Evolutionary conservation across 345 rosid genomes (phyloP).

Genomic region (Rhizophora mangle): DNA sequence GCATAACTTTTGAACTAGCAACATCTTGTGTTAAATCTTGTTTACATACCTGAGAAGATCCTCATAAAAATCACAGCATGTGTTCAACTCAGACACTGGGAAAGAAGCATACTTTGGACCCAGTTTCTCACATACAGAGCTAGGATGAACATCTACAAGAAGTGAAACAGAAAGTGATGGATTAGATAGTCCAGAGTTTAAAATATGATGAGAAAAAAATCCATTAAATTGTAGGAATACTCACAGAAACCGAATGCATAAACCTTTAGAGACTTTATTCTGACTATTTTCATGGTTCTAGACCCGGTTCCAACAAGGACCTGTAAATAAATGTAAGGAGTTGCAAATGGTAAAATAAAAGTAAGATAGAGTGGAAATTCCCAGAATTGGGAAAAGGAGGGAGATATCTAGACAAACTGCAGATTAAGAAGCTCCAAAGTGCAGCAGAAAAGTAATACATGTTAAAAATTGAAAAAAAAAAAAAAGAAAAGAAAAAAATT

Average conservation of each 20-base stretch:
- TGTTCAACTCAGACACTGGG: constrained; percentile 50
- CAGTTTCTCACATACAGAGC: constrained; percentile 73
- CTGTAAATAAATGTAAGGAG: constrained; percentile 31
- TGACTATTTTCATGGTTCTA: constrained; percentile 75
- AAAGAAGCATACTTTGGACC: constrained; percentile 70
- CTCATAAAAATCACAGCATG: constrained; percentile 51
- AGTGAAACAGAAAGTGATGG: constrained; percentile 10
- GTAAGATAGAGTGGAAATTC: no score
- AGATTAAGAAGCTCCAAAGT: no score
- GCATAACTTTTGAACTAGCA: not conserved
- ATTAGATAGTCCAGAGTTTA: not conserved
- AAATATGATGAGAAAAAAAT: not conserved
- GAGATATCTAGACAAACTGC: no score
- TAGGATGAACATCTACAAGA: constrained; percentile 68
- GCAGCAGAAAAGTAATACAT: no score
- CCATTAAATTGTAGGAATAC: constrained; percentile 36
- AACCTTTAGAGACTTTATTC: constrained; percentile 69
- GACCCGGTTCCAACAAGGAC: constrained; percentile 97
- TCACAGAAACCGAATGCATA: constrained; percentile 95
- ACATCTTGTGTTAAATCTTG: not conserved
- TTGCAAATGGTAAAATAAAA: no score
- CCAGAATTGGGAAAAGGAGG: no score
- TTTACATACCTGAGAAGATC: constrained; percentile 80
- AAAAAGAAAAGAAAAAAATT: no score
- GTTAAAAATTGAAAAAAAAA: no score